Percentiles rank a stretch among this genome's conserved stretches.
phyloP scores from a whole-genome alignment of 495 filamentous ascomycete species.

The Cladorrhinum samala region DNA sequence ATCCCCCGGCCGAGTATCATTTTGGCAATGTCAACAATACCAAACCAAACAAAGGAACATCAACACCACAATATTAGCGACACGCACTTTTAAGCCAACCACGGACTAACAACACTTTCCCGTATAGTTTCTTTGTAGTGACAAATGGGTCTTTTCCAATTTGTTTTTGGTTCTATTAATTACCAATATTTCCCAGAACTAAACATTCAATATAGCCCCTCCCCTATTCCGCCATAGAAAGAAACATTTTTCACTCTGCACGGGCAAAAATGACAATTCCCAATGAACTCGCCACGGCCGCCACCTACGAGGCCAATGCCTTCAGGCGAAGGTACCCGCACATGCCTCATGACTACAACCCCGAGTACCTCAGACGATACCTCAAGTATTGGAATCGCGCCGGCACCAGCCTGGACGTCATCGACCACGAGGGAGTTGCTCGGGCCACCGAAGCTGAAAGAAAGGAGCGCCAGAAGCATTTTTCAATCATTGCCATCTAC shows the following conservation, averaged over 20 bases:
- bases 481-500: slow-evolving; percentile 7
- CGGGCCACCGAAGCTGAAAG: slow-evolving; percentile 13
- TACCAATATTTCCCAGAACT: too few relatives aligned
- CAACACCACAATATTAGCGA: neutral
- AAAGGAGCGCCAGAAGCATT: slow-evolving; percentile 7
- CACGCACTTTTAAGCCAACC: neutral
- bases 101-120: too few relatives aligned
- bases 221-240: neutral
- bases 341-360: neutral
- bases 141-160: too few relatives aligned
- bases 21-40: slow-evolving; percentile 1
- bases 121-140: too few relatives aligned
- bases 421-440: slow-evolving; percentile 10
- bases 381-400: slow-evolving; percentile 8
- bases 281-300: neutral
- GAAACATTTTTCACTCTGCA: too few relatives aligned
- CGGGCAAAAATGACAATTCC: neutral
- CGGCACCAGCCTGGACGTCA: neutral
- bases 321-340: neutral
- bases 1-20: neutral
- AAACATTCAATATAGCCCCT: neutral
- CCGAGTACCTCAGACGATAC: slow-evolving; percentile 3
- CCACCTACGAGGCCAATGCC: neutral
- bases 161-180: too few relatives aligned
- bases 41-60: neutral